Base-by-base conservation (phyloP, 306 rosid species). In the Vachellia collinsii region DNA sequence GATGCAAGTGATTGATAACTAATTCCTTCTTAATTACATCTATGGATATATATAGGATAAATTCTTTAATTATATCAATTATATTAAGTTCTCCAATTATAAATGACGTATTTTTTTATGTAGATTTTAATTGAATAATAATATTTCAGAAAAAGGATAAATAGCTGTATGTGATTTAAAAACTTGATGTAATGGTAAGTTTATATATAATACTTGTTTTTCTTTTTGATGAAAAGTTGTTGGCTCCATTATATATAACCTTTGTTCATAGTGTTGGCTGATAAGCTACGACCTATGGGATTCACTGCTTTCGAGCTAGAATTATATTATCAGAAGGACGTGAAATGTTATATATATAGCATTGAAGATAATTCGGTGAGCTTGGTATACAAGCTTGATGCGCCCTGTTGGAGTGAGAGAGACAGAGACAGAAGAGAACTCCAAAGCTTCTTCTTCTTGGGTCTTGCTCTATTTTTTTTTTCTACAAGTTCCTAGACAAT, bases 401-500 rank as follows among this genome's bases (percentile, higher is more conserved):
- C n/a, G n/a, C n/a, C n/a, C n/a, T n/a, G n/a, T n/a, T n/a, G n/a
- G n/a, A n/a, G n/a, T n/a, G n/a, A n/a, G n/a, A n/a, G 19, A 6
- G 22, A 51, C 76, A 77, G 72, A 44, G 70, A 53, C 70, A 25
- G 38, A 23, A 3, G 25, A 82, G 47, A 12, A 71, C 51, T 13
- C 37, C 63, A 23, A 70, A 61, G 19, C 41, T 62, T 82, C 75
- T 81, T 80, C 9, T 62, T 84, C 77, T 85, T 79, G 85, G 87
- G 84, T 83, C 62, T 75, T 54, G 75, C 72, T 77, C 74, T 85
- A 29, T 29, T 66, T 81, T 51, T 69, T 44, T 4, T 79, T 5
- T 85, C 87, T 83, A 77, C 90, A 88, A 90, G 86, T 88, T 88
- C 92, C 90, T 46, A 88, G 90, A 83, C 75, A 23, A 29, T 29